Percentiles rank a stretch among this genome's conserved stretches.
These are phyloP conservation scores for Tetrahymena malaccensis DNA, from an alignment of 73 alveolate species.

Conservation along the genomic window DNA sequence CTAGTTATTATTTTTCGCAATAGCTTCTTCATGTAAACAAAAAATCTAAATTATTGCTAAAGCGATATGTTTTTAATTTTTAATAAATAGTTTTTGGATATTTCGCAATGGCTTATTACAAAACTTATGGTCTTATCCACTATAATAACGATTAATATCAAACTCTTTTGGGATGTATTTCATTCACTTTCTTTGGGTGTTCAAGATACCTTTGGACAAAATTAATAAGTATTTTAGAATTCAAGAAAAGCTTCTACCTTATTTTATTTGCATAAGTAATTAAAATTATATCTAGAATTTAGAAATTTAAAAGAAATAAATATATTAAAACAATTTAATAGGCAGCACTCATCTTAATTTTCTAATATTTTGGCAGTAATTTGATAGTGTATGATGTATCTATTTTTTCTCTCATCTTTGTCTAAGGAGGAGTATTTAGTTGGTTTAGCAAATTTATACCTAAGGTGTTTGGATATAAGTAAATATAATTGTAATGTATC, in stretches of 20 bases:
- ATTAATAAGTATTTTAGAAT: neutral
- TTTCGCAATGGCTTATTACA: neutral
- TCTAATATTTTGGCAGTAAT: neutral
- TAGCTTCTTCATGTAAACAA: neutral
- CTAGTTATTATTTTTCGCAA: neutral
- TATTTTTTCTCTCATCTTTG: neutral
- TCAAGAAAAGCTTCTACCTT: neutral
- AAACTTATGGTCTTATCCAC: neutral
- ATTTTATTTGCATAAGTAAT: neutral
- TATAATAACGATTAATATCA: neutral
- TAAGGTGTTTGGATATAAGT: neutral
- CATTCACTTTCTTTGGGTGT: neutral
- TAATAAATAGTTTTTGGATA: neutral
- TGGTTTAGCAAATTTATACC: neutral
- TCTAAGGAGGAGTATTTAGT: neutral
- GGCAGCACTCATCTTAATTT: neutral
- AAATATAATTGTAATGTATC: neutral
- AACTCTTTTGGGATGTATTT: neutral
- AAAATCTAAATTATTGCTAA: neutral
- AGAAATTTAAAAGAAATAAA: neutral
- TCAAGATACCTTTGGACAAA: neutral
- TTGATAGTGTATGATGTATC: neutral
- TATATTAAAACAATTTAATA: neutral
- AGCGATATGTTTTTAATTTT: neutral
- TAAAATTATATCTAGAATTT: neutral